phyloP scores from a whole-genome alignment of 345 rosid species.

The Balakata baccata region DNA sequence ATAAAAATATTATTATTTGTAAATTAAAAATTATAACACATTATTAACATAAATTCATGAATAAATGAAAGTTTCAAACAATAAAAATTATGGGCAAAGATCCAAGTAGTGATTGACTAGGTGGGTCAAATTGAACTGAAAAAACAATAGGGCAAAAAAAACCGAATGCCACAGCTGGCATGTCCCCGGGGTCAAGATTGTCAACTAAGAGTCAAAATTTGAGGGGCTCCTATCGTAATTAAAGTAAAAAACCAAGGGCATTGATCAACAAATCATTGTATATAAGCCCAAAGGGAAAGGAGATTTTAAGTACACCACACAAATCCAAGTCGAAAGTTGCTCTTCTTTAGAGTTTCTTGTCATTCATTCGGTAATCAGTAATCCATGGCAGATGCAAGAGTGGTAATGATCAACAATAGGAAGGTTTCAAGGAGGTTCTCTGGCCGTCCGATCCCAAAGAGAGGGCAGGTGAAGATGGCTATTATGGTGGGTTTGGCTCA shows the following conservation, averaged over 20 bases:
- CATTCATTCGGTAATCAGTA: no score
- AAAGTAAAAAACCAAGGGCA: background rate
- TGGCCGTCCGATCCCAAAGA: constrained; percentile 67
- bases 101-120: background rate
- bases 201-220: constrained; percentile 18
- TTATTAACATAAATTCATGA: background rate
- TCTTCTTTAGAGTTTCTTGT: no score
- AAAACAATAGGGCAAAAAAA: no score
- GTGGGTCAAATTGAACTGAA: background rate
- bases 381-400: constrained; percentile 37
- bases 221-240: background rate
- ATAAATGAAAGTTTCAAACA: background rate
- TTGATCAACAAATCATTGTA: background rate
- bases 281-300: background rate
- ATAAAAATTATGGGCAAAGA: background rate
- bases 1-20: no score
- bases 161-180: background rate
- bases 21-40: background rate
- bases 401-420: constrained; percentile 27
- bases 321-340: no score
- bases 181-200: constrained; percentile 30
- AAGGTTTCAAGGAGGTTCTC: constrained; percentile 25
- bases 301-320: background rate
- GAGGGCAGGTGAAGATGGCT: constrained; percentile 73
- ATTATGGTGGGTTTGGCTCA: constrained; percentile 54